phyloP scores from a whole-genome alignment of 352 stramenopile species.

The Phytopythium ostracodes region DNA sequence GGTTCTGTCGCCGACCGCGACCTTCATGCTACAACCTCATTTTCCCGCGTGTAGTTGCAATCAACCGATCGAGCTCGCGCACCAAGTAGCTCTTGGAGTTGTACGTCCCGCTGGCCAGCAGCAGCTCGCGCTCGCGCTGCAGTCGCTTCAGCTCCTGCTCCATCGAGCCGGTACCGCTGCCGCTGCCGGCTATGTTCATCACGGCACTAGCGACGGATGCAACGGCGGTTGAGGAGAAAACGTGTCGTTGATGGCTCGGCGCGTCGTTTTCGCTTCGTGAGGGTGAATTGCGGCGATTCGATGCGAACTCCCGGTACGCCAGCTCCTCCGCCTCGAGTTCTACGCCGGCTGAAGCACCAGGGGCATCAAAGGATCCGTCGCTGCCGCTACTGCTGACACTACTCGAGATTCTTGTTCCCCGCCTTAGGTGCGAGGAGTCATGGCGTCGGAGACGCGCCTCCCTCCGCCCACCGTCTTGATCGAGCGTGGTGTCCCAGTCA shows the following conservation, averaged over 20 bases:
- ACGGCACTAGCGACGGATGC: background rate
- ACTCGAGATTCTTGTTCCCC: background rate
- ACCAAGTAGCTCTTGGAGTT: conserved; percentile 60
- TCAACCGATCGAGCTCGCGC: conserved; percentile 59
- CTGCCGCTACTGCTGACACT: background rate
- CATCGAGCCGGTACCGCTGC: background rate
- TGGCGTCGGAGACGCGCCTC: background rate
- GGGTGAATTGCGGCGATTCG: background rate
- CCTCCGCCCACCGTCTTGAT: background rate
- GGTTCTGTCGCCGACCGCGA: background rate
- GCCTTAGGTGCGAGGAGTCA: background rate
- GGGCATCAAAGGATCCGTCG: background rate
- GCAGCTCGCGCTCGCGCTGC: conserved; percentile 42
- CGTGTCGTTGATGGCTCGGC: background rate
- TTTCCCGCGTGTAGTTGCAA: conserved; percentile 25
- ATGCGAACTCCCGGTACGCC: background rate
- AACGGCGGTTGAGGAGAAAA: background rate
- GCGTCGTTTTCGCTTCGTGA: conserved; percentile 11
- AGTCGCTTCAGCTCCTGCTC: conserved; percentile 32
- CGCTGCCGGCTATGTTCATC: background rate
- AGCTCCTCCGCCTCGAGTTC: background rate
- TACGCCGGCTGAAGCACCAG: background rate
- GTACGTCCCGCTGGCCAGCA: conserved; percentile 61
- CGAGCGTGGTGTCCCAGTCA: background rate
- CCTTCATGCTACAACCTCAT: conserved; percentile 1